phyloP scores from a whole-genome alignment of 495 filamentous ascomycete genomes.

The Penicillium antarcticum region DNA sequence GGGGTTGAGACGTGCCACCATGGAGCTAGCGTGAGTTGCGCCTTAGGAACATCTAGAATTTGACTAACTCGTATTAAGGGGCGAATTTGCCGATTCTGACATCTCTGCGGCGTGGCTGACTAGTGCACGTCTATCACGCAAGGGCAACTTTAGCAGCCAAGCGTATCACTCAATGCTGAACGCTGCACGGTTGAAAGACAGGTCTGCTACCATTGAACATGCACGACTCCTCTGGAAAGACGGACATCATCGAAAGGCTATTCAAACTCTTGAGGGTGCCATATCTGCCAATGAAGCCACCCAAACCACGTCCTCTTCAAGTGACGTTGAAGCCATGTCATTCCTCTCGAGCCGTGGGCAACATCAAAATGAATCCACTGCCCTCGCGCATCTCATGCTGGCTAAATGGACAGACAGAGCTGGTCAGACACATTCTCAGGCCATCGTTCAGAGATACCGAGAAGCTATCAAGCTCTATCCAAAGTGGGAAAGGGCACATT shows the following conservation, averaged over 20 bases:
- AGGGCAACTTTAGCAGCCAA: slow-evolving; percentile 73
- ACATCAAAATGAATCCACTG: slow-evolving; percentile 46
- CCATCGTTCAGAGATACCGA: slow-evolving; percentile 74
- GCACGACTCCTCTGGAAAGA: slow-evolving; percentile 91
- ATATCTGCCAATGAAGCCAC: slow-evolving; percentile 72
- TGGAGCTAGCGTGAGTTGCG: slow-evolving; percentile 58
- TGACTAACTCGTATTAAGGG: slow-evolving; percentile 26
- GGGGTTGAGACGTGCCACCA: slow-evolving; percentile 79
- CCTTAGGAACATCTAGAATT: not conserved
- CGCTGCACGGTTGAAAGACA: slow-evolving; percentile 77
- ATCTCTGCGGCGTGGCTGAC: slow-evolving; percentile 83
- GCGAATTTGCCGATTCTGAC: slow-evolving; percentile 56
- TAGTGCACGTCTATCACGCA: slow-evolving; percentile 81
- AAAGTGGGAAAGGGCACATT: slow-evolving; percentile 93
- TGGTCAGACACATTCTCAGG: slow-evolving; percentile 79
- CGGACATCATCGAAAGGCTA: slow-evolving; percentile 90
- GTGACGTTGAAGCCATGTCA: slow-evolving; percentile 33
- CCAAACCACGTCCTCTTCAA: slow-evolving; percentile 42
- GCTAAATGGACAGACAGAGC: slow-evolving; percentile 97
- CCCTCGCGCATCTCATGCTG: slow-evolving; percentile 68
- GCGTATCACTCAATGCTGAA: slow-evolving; percentile 92
- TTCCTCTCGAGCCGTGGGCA: slow-evolving; percentile 33
- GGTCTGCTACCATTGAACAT: slow-evolving; percentile 87
- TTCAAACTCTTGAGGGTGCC: slow-evolving; percentile 80
- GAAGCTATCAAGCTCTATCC: slow-evolving; percentile 56